phyloP scores from a whole-genome alignment of 306 rosid species.

The Mimosa bimucronata region DNA sequence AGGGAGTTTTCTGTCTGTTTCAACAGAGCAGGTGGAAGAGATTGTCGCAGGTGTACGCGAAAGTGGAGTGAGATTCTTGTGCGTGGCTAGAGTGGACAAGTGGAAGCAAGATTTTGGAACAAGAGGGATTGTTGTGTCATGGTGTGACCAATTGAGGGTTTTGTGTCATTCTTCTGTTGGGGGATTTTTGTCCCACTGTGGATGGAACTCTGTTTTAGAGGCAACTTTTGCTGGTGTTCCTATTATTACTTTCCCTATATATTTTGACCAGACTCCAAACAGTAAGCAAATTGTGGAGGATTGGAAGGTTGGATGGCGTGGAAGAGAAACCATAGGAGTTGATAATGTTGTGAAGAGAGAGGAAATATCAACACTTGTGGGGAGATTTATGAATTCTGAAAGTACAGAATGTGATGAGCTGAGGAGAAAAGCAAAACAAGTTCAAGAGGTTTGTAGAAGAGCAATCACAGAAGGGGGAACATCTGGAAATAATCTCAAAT shows the following conservation, averaged over 20 bases:
- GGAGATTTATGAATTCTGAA: constrained; percentile 46
- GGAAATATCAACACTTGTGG: constrained; percentile 41
- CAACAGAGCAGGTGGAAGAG: constrained; percentile 51
- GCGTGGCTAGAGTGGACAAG: constrained; percentile 44
- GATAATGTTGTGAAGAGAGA: constrained; percentile 34
- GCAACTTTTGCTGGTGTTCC: constrained; percentile 49
- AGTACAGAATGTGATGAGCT: constrained; percentile 38
- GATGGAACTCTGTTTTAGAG: constrained; percentile 55
- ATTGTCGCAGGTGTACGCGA: constrained; percentile 38
- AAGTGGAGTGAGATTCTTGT: constrained; percentile 48
- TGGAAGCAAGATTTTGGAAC: constrained; percentile 27
- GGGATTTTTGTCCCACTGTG: constrained; percentile 50
- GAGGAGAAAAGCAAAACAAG: constrained; percentile 35
- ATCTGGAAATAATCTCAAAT: constrained; percentile 21
- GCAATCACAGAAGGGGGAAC: constrained; percentile 46
- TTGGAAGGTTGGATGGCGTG: constrained; percentile 49
- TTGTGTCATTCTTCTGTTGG: constrained; percentile 48
- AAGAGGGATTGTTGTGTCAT: constrained; percentile 40
- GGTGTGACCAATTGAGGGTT: constrained; percentile 61
- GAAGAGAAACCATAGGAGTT: constrained; percentile 21
- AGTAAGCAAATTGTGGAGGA: constrained; percentile 48
- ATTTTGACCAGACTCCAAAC: constrained; percentile 44
- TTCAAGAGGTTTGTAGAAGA: constrained; percentile 1
- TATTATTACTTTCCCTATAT: constrained; percentile 42
- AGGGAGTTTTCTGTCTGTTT: constrained; percentile 49